These are phyloP conservation scores for Botrytis elliptica DNA, from an alignment of 2,329 filamentous ascomycete genomes.

Conservation along the genomic window DNA sequence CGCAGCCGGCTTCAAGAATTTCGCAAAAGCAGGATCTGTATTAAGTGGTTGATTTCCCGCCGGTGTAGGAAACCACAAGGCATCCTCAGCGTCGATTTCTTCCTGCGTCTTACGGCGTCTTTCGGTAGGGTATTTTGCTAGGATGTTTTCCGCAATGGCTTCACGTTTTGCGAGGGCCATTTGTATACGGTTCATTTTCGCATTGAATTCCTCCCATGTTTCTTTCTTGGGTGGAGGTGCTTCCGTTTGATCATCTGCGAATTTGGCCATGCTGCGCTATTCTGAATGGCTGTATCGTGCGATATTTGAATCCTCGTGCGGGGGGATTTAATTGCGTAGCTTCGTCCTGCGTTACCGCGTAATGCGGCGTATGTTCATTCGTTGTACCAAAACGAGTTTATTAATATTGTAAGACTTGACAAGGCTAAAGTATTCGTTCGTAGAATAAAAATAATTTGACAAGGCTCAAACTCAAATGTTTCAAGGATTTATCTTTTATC, in stretches of 20 bases:
- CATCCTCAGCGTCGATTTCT: constrained; percentile 40
- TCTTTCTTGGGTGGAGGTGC: constrained; percentile 31
- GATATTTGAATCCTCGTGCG: constrained; percentile 6
- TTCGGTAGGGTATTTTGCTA: constrained; percentile 35
- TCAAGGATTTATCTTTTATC: constrained; percentile 13
- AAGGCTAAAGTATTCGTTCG: neutral
- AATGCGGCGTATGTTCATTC: constrained; percentile 2
- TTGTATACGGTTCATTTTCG: constrained; percentile 38
- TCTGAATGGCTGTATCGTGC: neutral
- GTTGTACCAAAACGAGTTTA: neutral
- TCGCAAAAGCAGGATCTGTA: constrained; percentile 34
- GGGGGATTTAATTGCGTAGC: neutral
- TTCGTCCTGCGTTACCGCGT: neutral
- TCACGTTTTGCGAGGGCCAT: constrained; percentile 39
- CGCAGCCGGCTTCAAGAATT: constrained; percentile 35
- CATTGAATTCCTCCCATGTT: constrained; percentile 35
- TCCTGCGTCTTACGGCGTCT: constrained; percentile 35
- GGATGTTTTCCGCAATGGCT: constrained; percentile 31
- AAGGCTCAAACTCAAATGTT: constrained; percentile 2
- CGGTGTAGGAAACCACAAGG: constrained; percentile 33
- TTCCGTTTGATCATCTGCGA: constrained; percentile 19
- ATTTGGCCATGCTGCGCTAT: constrained; percentile 15
- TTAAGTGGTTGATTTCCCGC: constrained; percentile 38
- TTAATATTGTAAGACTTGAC: neutral
- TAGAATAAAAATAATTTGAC: constrained; percentile 11